phyloP scores from a whole-genome alignment of 768 basidiomycete genomes.

The Podaxis sp. region DNA sequence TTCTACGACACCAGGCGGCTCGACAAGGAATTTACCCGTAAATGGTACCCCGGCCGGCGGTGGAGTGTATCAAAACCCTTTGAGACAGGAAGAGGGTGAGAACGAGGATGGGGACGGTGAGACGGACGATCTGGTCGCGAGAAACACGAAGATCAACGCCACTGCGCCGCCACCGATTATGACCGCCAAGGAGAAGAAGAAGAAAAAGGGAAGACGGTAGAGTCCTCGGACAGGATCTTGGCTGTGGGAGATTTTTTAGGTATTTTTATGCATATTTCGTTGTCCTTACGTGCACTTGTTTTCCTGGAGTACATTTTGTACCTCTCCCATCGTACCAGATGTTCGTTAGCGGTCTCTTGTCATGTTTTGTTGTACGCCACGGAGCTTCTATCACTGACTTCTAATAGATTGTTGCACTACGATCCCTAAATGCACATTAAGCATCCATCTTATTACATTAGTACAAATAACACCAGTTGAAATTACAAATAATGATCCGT shows the following conservation, averaged over 20 bases:
- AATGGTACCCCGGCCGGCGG: not conserved
- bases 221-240: not conserved
- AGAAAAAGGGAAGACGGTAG: conserved; percentile 1
- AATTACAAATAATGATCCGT: conserved; percentile 1
- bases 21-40: not conserved
- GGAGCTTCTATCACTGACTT: not conserved
- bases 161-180: conserved; percentile 1
- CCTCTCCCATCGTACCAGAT: not conserved
- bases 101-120: conserved; percentile 7
- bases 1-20: not conserved
- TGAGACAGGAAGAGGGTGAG: conserved; percentile 4
- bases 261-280: not conserved
- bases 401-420: not conserved
- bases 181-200: conserved; percentile 1
- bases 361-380: not conserved
- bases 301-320: not conserved
- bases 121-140: conserved; percentile 1
- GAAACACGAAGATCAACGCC: conserved; percentile 15
- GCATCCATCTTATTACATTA: not conserved
- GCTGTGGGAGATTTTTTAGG: not conserved
- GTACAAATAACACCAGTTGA: not conserved
- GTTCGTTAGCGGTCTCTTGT: not conserved
- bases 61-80: conserved; percentile 15
- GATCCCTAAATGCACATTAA: not conserved
- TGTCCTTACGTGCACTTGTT: not conserved